Evolutionary conservation across 2,329 filamentous ascomycete species (phyloP).

Genomic region (Trichoderma sp.): DNA sequence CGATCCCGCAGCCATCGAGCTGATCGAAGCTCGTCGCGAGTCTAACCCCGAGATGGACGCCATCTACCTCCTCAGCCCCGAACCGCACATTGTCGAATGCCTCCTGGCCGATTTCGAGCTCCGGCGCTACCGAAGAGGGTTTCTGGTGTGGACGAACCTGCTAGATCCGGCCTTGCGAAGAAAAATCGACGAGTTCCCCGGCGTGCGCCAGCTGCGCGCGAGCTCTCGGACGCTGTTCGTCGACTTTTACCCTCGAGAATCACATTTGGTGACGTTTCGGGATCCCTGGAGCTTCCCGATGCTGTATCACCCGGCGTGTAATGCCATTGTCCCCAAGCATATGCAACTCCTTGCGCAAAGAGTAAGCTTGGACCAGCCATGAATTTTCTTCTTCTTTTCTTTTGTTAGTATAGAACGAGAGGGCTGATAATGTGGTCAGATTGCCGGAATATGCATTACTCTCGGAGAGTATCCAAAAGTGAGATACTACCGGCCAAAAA

Average conservation of each 20-base stretch:
- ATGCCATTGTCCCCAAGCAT: slow-evolving; percentile 76
- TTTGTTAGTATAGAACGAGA: slow-evolving; percentile 7
- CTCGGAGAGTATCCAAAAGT: slow-evolving; percentile 93
- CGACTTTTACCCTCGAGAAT: slow-evolving; percentile 88
- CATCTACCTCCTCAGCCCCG: slow-evolving; percentile 85
- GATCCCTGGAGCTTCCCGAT: slow-evolving; percentile 96
- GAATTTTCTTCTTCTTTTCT: not conserved
- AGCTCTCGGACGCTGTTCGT: slow-evolving; percentile 80
- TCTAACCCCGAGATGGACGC: slow-evolving; percentile 89
- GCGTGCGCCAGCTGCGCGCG: slow-evolving; percentile 71
- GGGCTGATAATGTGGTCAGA: slow-evolving; percentile 27
- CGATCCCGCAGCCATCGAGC: slow-evolving; percentile 75
- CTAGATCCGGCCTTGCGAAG: slow-evolving; percentile 68
- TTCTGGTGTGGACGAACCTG: slow-evolving; percentile 80
- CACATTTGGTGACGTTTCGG: slow-evolving; percentile 84
- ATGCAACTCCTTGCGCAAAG: slow-evolving; percentile 85
- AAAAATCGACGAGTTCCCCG: slow-evolving; percentile 69
- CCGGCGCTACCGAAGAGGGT: slow-evolving; percentile 74
- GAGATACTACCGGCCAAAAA: slow-evolving; percentile 78
- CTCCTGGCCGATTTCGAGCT: slow-evolving; percentile 89
- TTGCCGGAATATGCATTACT: slow-evolving; percentile 72
- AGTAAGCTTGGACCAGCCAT: slow-evolving; percentile 47
- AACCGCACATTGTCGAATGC: slow-evolving; percentile 87
- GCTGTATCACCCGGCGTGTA: slow-evolving; percentile 87
- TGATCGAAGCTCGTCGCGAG: slow-evolving; percentile 81